These are phyloP conservation scores for Globisporangium alternatum DNA, from an alignment of 352 stramenopile genomes.

Conservation along the genomic window DNA sequence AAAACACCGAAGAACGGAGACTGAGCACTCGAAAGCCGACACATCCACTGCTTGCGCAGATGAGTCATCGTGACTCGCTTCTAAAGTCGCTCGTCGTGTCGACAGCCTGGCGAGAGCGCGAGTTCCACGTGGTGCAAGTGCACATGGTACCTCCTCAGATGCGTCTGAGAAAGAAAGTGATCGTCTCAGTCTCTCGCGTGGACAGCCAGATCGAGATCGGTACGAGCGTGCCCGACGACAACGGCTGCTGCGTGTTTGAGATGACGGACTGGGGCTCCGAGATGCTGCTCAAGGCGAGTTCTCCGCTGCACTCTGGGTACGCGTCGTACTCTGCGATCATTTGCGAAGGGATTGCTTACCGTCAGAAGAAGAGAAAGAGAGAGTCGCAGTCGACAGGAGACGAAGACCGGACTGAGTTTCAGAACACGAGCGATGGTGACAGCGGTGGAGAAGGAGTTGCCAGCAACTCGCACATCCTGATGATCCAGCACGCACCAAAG, in stretches of 20 bases:
- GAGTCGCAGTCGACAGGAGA: neutral
- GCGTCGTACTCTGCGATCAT: slow-evolving; percentile 40
- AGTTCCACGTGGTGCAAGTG: slow-evolving; percentile 39
- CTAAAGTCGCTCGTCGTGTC: slow-evolving; percentile 8
- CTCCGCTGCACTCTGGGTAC: slow-evolving; percentile 20
- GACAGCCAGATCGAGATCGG: slow-evolving; percentile 37
- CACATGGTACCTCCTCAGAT: slow-evolving; percentile 36
- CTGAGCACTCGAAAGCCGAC: neutral
- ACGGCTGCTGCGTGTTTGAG: slow-evolving; percentile 49
- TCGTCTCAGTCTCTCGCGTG: slow-evolving; percentile 31
- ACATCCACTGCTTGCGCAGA: neutral
- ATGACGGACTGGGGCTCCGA: slow-evolving; percentile 56
- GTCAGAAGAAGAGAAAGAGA: neutral
- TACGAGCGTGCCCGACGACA: slow-evolving; percentile 32
- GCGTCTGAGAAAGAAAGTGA: slow-evolving; percentile 31
- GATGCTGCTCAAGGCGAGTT: slow-evolving; percentile 32
- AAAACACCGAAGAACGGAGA: neutral
- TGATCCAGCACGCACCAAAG: slow-evolving; percentile 5
- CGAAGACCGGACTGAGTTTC: neutral
- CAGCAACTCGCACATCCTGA: slow-evolving; percentile 5
- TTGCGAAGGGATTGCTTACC: slow-evolving; percentile 10
- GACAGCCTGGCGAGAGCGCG: slow-evolving; percentile 34
- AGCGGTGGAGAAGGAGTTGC: neutral
- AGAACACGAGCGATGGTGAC: neutral
- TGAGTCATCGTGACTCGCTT: neutral